Conservation (phyloP, 441 rosid species). For the Hypseocharis bilobata region DNA sequence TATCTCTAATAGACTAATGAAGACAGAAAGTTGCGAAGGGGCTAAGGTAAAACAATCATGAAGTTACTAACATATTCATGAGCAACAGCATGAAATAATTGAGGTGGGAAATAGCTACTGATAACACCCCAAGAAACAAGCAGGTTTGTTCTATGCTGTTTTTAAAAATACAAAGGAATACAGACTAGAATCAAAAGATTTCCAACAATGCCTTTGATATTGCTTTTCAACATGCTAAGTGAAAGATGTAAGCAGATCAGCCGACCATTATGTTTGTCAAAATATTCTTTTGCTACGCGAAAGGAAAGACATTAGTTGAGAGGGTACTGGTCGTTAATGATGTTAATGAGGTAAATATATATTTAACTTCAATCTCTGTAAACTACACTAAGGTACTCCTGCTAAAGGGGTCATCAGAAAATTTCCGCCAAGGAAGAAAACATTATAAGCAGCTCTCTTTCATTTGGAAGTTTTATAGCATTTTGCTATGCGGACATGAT, state of each 20-base stretch:
- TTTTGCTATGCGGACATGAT: background rate
- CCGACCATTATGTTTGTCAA: background rate
- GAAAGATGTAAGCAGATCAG: background rate
- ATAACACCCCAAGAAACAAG: background rate
- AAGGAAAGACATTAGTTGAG: background rate
- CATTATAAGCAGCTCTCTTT: background rate
- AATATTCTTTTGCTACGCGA: background rate
- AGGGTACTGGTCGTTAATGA: background rate
- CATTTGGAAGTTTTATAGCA: background rate
- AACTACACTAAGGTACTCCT: background rate
- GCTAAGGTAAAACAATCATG: too few relatives aligned
- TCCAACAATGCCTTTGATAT: background rate
- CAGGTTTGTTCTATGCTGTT: background rate
- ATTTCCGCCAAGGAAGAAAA: conserved; percentile 1
- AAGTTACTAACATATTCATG: background rate
- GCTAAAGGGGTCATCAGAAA: background rate
- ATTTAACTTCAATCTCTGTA: background rate
- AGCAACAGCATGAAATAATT: background rate
- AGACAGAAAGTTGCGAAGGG: too few relatives aligned
- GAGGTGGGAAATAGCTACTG: background rate
- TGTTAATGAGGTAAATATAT: background rate
- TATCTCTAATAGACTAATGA: too few relatives aligned
- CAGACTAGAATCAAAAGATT: too few relatives aligned
- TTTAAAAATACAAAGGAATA: too few relatives aligned
- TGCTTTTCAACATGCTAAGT: background rate